A percentile compares a stretch with the other conserved stretches of the same genome.
These are phyloP conservation scores for Lantana camara DNA, from an alignment of 257 asterid genomes.

Conservation along the genomic window DNA sequence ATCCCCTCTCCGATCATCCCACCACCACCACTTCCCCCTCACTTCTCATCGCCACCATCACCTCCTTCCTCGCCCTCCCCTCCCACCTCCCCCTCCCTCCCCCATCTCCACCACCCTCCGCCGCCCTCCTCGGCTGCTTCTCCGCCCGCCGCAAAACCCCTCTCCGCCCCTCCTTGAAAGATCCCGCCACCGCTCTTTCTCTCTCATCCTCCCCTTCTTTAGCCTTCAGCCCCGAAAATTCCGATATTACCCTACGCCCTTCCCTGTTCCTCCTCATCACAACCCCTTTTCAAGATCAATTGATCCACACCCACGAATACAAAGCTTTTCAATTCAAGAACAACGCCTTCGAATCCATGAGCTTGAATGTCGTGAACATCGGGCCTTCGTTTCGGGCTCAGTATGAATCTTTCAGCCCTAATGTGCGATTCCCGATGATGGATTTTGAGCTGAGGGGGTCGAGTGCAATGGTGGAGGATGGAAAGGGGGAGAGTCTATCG, in stretches of 20 bases:
- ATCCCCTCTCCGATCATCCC: conserved; percentile 65
- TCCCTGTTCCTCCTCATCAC: conserved; percentile 75
- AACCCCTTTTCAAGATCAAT: conserved; percentile 76
- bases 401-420: conserved; percentile 73
- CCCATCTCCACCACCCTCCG: conserved; percentile 32
- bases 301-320: conserved; percentile 84
- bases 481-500: conserved; percentile 36
- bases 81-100: conserved; percentile 66
- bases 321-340: conserved; percentile 59
- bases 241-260: conserved; percentile 57
- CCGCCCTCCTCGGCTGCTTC: conserved; percentile 48
- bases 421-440: conserved; percentile 63
- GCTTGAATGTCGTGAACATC: conserved; percentile 61
- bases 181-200: conserved; percentile 42
- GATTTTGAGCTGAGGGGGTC: conserved; percentile 49
- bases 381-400: conserved; percentile 86
- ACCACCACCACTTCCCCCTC: conserved; percentile 36
- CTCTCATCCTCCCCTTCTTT: conserved; percentile 50
- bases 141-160: conserved; percentile 66
- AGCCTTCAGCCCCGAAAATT: conserved; percentile 47
- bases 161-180: conserved; percentile 63
- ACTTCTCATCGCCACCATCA: conserved; percentile 50
- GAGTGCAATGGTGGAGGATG: conserved; percentile 72
- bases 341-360: conserved; percentile 59
- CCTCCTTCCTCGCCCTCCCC: conserved; percentile 68